phyloP scores from a whole-genome alignment of 1,284 basidiomycete species.

The Irpex lacteus region DNA sequence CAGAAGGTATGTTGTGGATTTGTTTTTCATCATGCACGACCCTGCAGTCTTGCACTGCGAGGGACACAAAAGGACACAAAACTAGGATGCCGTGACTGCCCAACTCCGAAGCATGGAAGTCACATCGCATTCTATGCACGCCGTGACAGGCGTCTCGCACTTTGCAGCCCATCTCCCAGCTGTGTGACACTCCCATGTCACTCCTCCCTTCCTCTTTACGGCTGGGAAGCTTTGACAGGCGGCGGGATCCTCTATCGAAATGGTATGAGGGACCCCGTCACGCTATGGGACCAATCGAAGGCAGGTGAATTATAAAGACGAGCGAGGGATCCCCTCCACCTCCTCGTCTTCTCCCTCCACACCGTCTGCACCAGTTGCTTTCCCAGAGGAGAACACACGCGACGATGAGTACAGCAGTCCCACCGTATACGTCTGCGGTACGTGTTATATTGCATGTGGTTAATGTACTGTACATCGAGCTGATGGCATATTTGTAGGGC shows the following conservation, averaged over 20 bases:
- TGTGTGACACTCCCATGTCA: background rate
- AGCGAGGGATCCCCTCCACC: background rate
- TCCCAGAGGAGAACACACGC: background rate
- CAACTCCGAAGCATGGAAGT: slow-evolving; percentile 3
- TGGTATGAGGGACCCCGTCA: background rate
- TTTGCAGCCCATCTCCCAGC: background rate
- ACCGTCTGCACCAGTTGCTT: background rate
- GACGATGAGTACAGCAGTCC: background rate
- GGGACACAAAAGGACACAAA: no score
- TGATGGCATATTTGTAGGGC: background rate
- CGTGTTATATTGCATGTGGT: background rate
- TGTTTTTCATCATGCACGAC: background rate
- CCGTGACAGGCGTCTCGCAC: slow-evolving; percentile 3
- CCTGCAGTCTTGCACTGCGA: no score
- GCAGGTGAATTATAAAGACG: background rate
- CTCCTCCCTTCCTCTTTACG: background rate
- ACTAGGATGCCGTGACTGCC: background rate
- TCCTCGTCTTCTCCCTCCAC: background rate
- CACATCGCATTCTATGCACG: background rate
- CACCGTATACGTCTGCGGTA: background rate
- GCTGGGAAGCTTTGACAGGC: background rate
- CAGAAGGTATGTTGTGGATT: background rate
- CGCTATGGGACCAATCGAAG: background rate
- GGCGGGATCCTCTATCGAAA: background rate
- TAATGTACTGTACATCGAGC: background rate